Base-by-base conservation (phyloP, 345 rosid species). In the Sapria himalayana region DNA sequence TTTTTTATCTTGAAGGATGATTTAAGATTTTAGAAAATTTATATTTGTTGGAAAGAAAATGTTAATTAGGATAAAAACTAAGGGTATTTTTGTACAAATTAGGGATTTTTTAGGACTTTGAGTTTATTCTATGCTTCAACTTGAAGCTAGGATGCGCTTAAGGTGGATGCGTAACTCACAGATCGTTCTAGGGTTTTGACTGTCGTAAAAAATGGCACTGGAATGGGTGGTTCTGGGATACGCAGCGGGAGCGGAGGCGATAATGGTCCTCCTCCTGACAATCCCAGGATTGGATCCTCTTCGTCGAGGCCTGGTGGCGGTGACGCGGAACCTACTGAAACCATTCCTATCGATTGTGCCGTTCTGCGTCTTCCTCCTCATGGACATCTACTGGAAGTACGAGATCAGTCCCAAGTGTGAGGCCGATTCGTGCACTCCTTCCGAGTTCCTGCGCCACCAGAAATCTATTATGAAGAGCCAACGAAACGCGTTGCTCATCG, bases 311-410 rank as follows among this genome's bases (percentile, higher is more conserved):
- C 62, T 84, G 9, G 52, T 76, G 48, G 74, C 89, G 12, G 95
- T 84, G 19, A 84, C 92, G 7, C 82, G 81, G 33, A 84, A 71
- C 59, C 92, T 84, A 41, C 60, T 84, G 50, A 84, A 73, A 59
- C 95, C 95, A 10, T 78, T 84, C 61, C 43, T 84, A 17, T 76
- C 92, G 22, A 74, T 84, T n/a, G 81, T 84, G 1, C 95, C 95
- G 2, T 79, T 84, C 41, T 76, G 89, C 54, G 65, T 84, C 54
- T 84, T 84, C 53, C 74, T 84, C 0, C 52, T 84, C 0, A 73
- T 79, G 92, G 95, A 84, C 41, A 84, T 79, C 39, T 84, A 76
- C 65, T 84, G 95, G 95, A 79, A 84, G 55, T 78, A 78, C 73
- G 95, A 84, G 65, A 84, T 77, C 2, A 64, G 69, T 20, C 92